Conservation (phyloP, 164 flowering plant species). For the Dillenia suffruticosa region DNA sequence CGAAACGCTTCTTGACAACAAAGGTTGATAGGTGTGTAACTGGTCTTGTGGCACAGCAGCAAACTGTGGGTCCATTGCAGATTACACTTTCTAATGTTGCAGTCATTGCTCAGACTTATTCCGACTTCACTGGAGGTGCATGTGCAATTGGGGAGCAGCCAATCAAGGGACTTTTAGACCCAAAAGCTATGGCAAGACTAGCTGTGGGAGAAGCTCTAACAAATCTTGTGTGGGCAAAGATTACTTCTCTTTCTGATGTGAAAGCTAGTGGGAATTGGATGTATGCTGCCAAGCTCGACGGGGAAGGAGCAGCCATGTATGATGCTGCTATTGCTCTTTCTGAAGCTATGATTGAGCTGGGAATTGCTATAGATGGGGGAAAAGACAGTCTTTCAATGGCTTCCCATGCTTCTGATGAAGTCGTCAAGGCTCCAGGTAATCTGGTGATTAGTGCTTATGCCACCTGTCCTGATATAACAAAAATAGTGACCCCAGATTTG, state of each 20-base stretch:
- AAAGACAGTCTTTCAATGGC: conserved; percentile 99
- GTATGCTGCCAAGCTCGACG: conserved; percentile 99
- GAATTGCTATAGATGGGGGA: conserved; percentile 97
- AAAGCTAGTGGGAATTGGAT: conserved; percentile 99
- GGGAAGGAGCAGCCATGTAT: conserved; percentile 94
- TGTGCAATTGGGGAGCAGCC: conserved; percentile 97
- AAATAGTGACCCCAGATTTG: conserved; percentile 89
- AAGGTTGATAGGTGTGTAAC: conserved; percentile 98
- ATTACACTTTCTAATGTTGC: conserved; percentile 95
- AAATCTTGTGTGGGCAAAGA: conserved; percentile 94
- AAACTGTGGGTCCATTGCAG: conserved; percentile 92
- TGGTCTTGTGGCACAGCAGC: conserved; percentile 98
- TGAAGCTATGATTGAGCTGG: conserved; percentile 87
- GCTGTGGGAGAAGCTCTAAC: conserved; percentile 97
- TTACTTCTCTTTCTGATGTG: conserved; percentile 81
- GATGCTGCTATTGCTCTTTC: conserved; percentile 88
- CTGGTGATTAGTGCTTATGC: conserved; percentile 85
- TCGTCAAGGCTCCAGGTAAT: conserved; percentile 95
- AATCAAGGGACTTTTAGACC: conserved; percentile 76
- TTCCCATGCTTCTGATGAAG: conserved; percentile 72
- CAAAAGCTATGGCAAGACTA: conserved; percentile 89
- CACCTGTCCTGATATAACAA: conserved; percentile 92
- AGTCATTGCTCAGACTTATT: conserved; percentile 77
- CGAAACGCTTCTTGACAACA: conserved; percentile 87
- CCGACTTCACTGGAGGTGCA: conserved; percentile 82